Conservation (phyloP, 768 basidiomycete species). For the Floccularia luteovirens region DNA sequence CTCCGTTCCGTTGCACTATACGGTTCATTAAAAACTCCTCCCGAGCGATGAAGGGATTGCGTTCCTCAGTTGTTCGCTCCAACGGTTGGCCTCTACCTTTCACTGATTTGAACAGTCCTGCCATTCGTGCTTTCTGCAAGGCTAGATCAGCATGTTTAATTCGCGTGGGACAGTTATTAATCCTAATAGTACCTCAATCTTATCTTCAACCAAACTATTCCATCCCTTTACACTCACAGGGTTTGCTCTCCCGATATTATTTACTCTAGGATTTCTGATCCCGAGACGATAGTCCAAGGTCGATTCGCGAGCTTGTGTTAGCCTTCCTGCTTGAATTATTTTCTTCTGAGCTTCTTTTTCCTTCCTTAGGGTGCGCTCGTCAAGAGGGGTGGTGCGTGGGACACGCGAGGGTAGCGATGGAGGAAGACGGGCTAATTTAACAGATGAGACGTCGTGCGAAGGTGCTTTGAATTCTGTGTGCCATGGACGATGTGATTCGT, state of each 20-base stretch:
- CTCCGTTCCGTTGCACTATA: constrained; percentile 76
- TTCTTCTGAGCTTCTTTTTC: constrained; percentile 46
- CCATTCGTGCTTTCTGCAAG: constrained; percentile 53
- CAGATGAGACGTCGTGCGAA: constrained; percentile 40
- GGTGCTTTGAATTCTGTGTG: constrained; percentile 61
- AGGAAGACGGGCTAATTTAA: constrained; percentile 44
- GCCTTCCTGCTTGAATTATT: constrained; percentile 42
- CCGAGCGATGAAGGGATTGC: constrained; percentile 54
- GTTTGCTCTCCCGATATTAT: constrained; percentile 27
- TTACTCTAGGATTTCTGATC: constrained; percentile 20
- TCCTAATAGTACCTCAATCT: constrained; percentile 76
- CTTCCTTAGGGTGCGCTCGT: constrained; percentile 31
- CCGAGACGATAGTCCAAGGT: constrained; percentile 75
- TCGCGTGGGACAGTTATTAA: no score
- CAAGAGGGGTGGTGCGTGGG: constrained; percentile 8
- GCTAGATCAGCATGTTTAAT: no score
- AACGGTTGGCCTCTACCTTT: constrained; percentile 53
- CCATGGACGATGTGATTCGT: constrained; percentile 59
- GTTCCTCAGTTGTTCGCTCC: constrained; percentile 26
- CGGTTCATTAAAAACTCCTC: constrained; percentile 85
- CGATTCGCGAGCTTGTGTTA: constrained; percentile 60
- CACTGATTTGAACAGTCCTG: constrained; percentile 66
- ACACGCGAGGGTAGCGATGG: constrained; percentile 8
- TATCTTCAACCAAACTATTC: constrained; percentile 68
- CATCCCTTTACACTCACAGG: constrained; percentile 69